These are phyloP conservation scores for Leptographium galeiforme DNA, from an alignment of 2,329 filamentous ascomycete genomes.

Conservation along the genomic window DNA sequence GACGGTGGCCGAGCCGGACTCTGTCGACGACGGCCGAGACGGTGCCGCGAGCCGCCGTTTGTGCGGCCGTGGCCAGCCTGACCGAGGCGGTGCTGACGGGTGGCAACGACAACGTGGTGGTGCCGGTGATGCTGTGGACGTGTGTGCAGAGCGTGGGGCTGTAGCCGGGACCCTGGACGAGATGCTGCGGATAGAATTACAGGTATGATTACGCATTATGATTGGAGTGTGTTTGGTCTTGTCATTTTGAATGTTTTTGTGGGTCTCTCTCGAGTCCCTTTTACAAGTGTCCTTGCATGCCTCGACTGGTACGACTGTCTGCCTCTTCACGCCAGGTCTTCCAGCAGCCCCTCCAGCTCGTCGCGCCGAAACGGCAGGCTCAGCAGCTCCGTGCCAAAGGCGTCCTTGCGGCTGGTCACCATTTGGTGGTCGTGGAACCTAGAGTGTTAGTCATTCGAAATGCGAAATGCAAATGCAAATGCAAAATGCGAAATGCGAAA, in stretches of 20 bases:
- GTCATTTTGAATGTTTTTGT: no score
- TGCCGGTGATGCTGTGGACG: slow-evolving; percentile 85
- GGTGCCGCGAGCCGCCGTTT: slow-evolving; percentile 56
- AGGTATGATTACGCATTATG: background rate
- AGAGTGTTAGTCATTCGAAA: slow-evolving; percentile 21
- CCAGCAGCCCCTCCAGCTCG: slow-evolving; percentile 77
- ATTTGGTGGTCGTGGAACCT: slow-evolving; percentile 96
- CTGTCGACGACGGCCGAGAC: slow-evolving; percentile 25
- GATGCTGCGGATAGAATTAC: background rate
- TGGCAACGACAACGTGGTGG: slow-evolving; percentile 96
- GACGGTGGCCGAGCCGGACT: slow-evolving; percentile 44
- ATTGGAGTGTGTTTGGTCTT: no score
- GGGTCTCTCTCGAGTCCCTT: no score
- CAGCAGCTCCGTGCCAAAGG: slow-evolving; percentile 70
- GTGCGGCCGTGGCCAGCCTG: slow-evolving; percentile 69
- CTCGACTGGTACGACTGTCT: no score
- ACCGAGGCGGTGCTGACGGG: slow-evolving; percentile 93
- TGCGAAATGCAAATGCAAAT: no score
- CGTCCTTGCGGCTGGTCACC: slow-evolving; percentile 79
- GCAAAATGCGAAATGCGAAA: no score
- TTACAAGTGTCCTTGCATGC: no score
- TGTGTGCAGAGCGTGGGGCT: slow-evolving; percentile 67
- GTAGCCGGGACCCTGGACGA: slow-evolving; percentile 16
- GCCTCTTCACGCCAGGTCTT: slow-evolving; percentile 51
- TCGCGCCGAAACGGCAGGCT: slow-evolving; percentile 76